Evolutionary conservation across 768 basidiomycete genomes (phyloP).

Genomic region (Collybia sp.): DNA sequence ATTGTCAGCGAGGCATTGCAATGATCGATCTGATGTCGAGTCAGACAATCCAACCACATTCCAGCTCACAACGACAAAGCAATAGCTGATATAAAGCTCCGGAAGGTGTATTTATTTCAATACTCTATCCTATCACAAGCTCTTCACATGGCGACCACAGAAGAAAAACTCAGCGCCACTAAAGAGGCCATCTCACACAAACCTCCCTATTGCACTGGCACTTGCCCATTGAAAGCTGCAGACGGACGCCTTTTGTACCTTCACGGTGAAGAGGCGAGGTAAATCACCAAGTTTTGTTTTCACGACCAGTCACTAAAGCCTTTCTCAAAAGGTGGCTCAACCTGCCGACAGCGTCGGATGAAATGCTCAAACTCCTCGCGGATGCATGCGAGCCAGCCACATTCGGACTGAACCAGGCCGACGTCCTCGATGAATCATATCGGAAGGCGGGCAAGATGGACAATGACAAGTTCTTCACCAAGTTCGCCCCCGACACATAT

Average conservation of each 20-base stretch:
- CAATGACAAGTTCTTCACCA: slow-evolving; percentile 23
- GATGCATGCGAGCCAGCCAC: slow-evolving; percentile 33
- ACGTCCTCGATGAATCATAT: slow-evolving; percentile 39
- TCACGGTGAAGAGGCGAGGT: not conserved
- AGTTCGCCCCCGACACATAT: slow-evolving; percentile 13
- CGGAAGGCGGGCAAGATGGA: slow-evolving; percentile 44
- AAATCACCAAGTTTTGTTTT: not conserved
- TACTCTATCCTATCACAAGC: no score
- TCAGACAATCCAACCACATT: no score
- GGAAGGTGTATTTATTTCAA: no score
- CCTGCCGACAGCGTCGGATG: slow-evolving; percentile 3
- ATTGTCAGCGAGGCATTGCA: no score
- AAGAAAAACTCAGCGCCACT: no score
- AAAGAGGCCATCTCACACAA: slow-evolving; percentile 1
- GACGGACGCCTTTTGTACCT: slow-evolving; percentile 1
- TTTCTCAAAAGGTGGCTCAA: slow-evolving; percentile 6
- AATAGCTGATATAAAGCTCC: no score
- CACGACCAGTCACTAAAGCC: not conserved
- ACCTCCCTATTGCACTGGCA: slow-evolving; percentile 7
- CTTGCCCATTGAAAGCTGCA: not conserved
- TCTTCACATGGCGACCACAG: no score
- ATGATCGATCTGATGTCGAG: no score
- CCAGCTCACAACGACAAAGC: no score
- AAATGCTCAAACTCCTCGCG: slow-evolving; percentile 18
- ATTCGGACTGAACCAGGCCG: slow-evolving; percentile 29